A percentile compares a stretch with the other conserved stretches of the same genome.
Evolutionary conservation across 345 rosid species (phyloP).

Genomic region (Fremontodendron californicum): DNA sequence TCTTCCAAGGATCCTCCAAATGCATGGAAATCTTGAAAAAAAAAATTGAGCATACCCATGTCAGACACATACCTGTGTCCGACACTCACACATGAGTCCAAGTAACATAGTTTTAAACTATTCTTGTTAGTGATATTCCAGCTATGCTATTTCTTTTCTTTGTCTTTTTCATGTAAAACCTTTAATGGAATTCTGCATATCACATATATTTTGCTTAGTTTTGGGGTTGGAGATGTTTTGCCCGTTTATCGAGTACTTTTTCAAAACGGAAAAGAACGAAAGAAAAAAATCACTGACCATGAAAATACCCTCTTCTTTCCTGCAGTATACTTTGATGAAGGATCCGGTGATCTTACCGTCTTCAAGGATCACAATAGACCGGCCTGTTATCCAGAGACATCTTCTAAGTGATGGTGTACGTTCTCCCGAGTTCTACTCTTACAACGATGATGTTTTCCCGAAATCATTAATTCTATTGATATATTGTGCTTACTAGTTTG

Average conservation of each 20-base stretch:
- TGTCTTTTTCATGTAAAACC: neutral
- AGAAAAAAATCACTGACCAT: neutral
- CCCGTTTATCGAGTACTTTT: neutral
- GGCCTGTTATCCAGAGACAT: constrained; percentile 96
- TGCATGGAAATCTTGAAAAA: no score
- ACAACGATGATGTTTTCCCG: neutral
- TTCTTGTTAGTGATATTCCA: neutral
- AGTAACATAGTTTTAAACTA: no score
- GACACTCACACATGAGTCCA: no score
- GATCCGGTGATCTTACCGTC: constrained; percentile 98
- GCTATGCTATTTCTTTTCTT: neutral
- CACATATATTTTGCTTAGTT: neutral
- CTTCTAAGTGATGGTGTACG: constrained; percentile 85
- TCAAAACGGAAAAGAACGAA: neutral
- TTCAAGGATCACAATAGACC: constrained; percentile 77
- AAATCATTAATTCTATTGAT: neutral
- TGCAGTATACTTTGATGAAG: constrained; percentile 92
- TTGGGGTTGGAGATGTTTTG: neutral
- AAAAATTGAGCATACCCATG: no score
- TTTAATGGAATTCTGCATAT: neutral
- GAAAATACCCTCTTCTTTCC: neutral
- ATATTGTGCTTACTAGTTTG: neutral
- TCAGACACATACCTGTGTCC: no score
- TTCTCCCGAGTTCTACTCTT: neutral
- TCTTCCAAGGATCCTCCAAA: no score